Percentiles rank a stretch among this genome's conserved stretches.
Evolutionary conservation across 1,139 yeast genomes (phyloP).

Genomic region (Kodamaea anthophila): DNA sequence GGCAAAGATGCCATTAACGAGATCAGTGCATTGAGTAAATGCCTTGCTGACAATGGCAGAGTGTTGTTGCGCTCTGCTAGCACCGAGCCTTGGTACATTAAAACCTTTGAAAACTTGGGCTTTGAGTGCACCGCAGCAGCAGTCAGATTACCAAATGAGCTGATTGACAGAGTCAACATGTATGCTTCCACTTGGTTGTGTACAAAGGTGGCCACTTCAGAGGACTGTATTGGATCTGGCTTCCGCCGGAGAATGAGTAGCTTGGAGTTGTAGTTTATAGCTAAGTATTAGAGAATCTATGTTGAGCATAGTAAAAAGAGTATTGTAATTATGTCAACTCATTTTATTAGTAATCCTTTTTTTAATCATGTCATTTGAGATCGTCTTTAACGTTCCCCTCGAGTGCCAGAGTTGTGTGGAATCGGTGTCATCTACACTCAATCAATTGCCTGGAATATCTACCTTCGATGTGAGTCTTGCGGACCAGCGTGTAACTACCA

Average conservation of each 20-base stretch:
- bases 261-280: slow-evolving; percentile 32
- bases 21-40: slow-evolving; percentile 56
- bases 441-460: slow-evolving; percentile 39
- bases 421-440: slow-evolving; percentile 49
- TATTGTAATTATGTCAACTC: neutral
- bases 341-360: no score
- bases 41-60: slow-evolving; percentile 62
- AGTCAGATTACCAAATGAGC: slow-evolving; percentile 51
- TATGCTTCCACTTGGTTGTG: slow-evolving; percentile 87
- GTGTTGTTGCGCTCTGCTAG: slow-evolving; percentile 77
- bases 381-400: slow-evolving; percentile 75
- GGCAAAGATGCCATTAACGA: slow-evolving; percentile 62
- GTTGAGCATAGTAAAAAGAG: no score
- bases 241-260: slow-evolving; percentile 35
- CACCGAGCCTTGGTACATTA: slow-evolving; percentile 69
- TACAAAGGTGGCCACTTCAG: slow-evolving; percentile 39
- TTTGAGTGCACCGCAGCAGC: slow-evolving; percentile 66
- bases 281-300: no score
- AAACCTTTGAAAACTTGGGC: slow-evolving; percentile 60
- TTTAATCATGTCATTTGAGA: slow-evolving; percentile 32
- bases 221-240: slow-evolving; percentile 7
- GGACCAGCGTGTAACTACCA: slow-evolving; percentile 54
- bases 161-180: slow-evolving; percentile 80
- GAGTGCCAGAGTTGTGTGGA: slow-evolving; percentile 68
- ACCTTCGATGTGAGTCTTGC: slow-evolving; percentile 47